These are phyloP conservation scores for Martensiomyces pterosporus DNA, from an alignment of 192 early-diverging fungal genomes.

Conservation along the genomic window DNA sequence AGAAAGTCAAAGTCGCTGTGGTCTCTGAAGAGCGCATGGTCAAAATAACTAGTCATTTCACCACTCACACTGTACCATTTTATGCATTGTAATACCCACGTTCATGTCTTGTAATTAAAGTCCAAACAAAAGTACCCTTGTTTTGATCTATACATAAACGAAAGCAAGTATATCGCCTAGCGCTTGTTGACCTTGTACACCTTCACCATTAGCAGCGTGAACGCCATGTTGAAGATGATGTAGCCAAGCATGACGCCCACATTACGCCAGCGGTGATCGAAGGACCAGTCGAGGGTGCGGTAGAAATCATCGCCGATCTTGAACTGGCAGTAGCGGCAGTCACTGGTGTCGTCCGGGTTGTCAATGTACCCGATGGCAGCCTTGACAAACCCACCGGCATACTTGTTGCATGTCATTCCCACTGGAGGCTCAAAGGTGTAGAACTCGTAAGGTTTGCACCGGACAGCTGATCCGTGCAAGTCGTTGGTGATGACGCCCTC, in stretches of 20 bases:
- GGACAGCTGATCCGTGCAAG: conserved; percentile 37
- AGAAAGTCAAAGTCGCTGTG: background rate
- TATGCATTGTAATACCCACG: background rate
- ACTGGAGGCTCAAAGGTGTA: conserved; percentile 47
- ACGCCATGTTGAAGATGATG: conserved; percentile 40
- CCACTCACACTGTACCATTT: background rate
- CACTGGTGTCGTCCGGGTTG: conserved; percentile 42
- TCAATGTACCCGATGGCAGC: conserved; percentile 53
- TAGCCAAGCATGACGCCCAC: conserved; percentile 49
- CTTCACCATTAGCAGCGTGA: conserved; percentile 6
- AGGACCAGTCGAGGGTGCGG: conserved; percentile 34
- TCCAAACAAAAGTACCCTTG: background rate
- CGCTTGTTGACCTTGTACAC: conserved; percentile 14
- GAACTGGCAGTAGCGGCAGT: conserved; percentile 56
- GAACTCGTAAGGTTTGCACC: conserved; percentile 47
- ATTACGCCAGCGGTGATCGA: conserved; percentile 49
- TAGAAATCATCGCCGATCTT: conserved; percentile 52
- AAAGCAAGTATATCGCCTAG: background rate
- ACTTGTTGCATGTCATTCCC: conserved; percentile 56
- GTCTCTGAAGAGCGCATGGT: background rate
- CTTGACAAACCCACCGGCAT: conserved; percentile 46
- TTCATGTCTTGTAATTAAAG: background rate
- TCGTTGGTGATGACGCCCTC: conserved; percentile 56
- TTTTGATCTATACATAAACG: background rate
- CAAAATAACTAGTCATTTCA: background rate